Percentiles rank a stretch among this genome's conserved stretches.
phyloP scores from a whole-genome alignment of 805 yeast species.

The Barnettozyma vustinii region DNA sequence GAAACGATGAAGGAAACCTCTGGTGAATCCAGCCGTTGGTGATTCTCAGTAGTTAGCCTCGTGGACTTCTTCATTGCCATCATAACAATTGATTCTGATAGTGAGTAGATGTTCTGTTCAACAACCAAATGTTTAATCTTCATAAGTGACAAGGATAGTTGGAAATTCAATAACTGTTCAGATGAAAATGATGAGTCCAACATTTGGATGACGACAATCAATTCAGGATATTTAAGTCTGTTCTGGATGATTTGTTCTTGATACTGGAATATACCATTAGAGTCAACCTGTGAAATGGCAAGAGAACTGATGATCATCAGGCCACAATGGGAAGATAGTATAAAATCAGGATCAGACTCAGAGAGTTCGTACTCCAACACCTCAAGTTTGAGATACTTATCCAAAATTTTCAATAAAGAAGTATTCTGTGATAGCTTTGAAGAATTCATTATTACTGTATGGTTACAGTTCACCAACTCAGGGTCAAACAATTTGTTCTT shows the following conservation, averaged over 20 bases:
- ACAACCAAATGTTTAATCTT: constrained; percentile 4
- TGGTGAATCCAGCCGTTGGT: background rate
- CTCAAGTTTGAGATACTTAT: background rate
- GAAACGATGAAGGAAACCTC: constrained; percentile 7
- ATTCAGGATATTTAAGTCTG: background rate
- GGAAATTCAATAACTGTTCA: constrained; percentile 12
- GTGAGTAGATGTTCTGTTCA: background rate
- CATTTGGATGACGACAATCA: constrained; percentile 9
- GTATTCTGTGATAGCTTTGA: constrained; percentile 4
- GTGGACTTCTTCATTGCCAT: background rate
- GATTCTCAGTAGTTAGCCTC: background rate
- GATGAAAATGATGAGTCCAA: background rate
- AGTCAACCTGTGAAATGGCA: constrained; percentile 12
- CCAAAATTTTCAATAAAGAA: background rate
- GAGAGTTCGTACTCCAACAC: constrained; percentile 16
- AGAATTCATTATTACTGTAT: constrained; percentile 5
- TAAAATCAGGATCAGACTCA: constrained; percentile 14
- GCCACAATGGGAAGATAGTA: constrained; percentile 12
- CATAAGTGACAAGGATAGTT: constrained; percentile 13
- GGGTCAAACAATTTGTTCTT: background rate
- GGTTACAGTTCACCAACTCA: background rate
- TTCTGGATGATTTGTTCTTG: constrained; percentile 6
- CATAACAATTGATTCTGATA: constrained; percentile 8
- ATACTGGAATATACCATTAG: constrained; percentile 6
- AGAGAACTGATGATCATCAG: constrained; percentile 10